Evolutionary conservation across 176 grass and related monocot genomes (phyloP), one percentile per base, ranked within the genome.

Genomic region (Carex myosuroides): DNA sequence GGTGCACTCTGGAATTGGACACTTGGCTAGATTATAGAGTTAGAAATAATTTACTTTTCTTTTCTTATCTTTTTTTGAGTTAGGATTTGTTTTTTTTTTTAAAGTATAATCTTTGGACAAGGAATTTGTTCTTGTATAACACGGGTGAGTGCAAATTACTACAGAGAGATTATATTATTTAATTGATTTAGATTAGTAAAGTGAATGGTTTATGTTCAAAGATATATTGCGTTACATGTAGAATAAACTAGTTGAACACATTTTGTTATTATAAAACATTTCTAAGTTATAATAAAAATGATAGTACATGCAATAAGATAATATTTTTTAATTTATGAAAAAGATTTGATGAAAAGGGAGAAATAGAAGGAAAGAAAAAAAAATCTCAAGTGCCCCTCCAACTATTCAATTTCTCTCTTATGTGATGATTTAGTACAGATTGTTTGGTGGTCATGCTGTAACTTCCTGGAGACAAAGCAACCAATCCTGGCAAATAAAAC

Each of bases 1-100:
- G 87, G 85, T 1, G 90, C 90, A 35, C 32, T 91, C 79, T 90
- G 93, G 88, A 89, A 87, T 84, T 84, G 72, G 55, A 87, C 86
- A 1, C 17, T 92, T 90, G 82, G 76, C 55, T 32, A 52, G 9
- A 11, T 13, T 9, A 60, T 14, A 13, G 17, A 17, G 6, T 68
- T 70, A 83, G 58, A 85, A 55, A 59, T 60, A 63, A 13, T 74
- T 59, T 55, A 60, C 13, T 60, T 50, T 64, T 13, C 22, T 72
- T 60, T 50, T 64, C 41, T 10, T 12, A 3, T 20, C 44, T 81
- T 26, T 44, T 57, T 79, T 57, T 55, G 17, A 63, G 16, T 21
- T 46, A 63, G 42, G 29, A 82, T 46, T 14, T 82, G n/a, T 56
- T 56, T 77, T 77, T 26, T 56, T 32, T 13, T 32, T 56, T 77